Percentiles rank a stretch among this genome's conserved stretches.
Evolutionary conservation across 139 green algal species (phyloP).

Genomic region (Coccomyxa sp.): DNA sequence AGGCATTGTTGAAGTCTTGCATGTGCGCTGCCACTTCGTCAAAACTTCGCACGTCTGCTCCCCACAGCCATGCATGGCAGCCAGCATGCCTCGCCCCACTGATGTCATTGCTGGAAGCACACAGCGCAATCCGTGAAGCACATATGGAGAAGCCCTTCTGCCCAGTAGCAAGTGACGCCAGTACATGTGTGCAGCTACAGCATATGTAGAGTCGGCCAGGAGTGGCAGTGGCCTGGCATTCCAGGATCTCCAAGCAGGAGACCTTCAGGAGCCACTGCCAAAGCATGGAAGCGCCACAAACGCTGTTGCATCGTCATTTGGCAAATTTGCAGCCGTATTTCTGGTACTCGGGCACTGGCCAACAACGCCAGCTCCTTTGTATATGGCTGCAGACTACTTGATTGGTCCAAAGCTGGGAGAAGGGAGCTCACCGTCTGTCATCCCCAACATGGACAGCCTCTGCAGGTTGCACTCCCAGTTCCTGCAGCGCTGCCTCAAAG

Average conservation of each 20-base stretch:
- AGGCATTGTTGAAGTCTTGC: neutral
- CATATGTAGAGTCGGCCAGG: neutral
- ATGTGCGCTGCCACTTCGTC: conserved; percentile 49
- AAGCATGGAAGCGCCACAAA: neutral
- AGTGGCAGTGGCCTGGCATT: neutral
- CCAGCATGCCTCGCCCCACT: conserved; percentile 80
- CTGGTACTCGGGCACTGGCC: neutral
- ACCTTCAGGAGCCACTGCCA: neutral
- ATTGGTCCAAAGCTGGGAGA: no score
- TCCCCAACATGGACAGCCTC: conserved; percentile 75
- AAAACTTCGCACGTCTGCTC: conserved; percentile 75
- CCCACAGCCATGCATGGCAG: conserved; percentile 79
- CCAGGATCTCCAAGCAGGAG: neutral
- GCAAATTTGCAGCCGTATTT: neutral
- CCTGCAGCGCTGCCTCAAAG: conserved; percentile 59
- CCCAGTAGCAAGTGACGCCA: neutral
- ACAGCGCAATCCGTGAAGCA: neutral
- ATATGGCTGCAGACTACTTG: no score
- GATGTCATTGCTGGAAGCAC: conserved; percentile 72
- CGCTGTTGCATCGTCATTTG: neutral
- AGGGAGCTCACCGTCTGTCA: conserved; percentile 39
- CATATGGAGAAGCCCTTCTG: neutral
- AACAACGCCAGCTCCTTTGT: neutral
- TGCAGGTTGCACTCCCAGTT: conserved; percentile 38
- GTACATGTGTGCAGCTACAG: neutral